Percentiles rank a stretch among this genome's conserved stretches.
These are phyloP conservation scores for Aspergillus costaricaensis DNA, from an alignment of 2,329 filamentous ascomycete genomes.

Conservation along the genomic window DNA sequence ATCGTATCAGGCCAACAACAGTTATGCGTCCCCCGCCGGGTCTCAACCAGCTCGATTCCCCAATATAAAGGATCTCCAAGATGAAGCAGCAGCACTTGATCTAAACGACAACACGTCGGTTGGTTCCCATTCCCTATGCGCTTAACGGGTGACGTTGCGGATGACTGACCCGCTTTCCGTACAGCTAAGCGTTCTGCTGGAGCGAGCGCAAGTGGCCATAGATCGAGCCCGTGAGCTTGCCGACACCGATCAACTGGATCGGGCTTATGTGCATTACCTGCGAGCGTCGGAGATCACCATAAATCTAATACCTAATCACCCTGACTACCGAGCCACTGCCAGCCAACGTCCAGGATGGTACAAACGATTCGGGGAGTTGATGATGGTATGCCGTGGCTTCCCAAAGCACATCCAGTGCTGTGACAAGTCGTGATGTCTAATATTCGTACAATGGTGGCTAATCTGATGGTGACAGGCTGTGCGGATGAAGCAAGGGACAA, in stretches of 20 bases:
- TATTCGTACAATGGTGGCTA: conserved; percentile 8
- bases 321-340: conserved; percentile 69
- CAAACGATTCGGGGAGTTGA: conserved; percentile 54
- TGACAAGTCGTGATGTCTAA: not conserved
- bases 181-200: conserved; percentile 39
- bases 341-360: conserved; percentile 53
- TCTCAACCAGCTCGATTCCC: conserved; percentile 34
- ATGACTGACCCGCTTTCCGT: conserved; percentile 19
- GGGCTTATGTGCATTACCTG: conserved; percentile 82
- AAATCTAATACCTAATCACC: conserved; percentile 73
- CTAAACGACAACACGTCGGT: conserved; percentile 37
- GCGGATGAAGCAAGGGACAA: conserved; percentile 44
- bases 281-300: conserved; percentile 77
- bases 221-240: conserved; percentile 34
- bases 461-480: conserved; percentile 32
- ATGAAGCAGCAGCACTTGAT: conserved; percentile 38
- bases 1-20: conserved; percentile 28
- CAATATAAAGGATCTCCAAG: conserved; percentile 45
- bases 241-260: conserved; percentile 56
- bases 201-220: conserved; percentile 40
- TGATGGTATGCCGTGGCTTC: conserved; percentile 37
- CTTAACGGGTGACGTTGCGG: not conserved
- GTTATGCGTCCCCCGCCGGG: conserved; percentile 16
- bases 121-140: conserved; percentile 14
- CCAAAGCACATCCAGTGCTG: not conserved